These are phyloP conservation scores for Tetrahymena malaccensis DNA, from an alignment of 73 alveolate species.

Conservation along the genomic window DNA sequence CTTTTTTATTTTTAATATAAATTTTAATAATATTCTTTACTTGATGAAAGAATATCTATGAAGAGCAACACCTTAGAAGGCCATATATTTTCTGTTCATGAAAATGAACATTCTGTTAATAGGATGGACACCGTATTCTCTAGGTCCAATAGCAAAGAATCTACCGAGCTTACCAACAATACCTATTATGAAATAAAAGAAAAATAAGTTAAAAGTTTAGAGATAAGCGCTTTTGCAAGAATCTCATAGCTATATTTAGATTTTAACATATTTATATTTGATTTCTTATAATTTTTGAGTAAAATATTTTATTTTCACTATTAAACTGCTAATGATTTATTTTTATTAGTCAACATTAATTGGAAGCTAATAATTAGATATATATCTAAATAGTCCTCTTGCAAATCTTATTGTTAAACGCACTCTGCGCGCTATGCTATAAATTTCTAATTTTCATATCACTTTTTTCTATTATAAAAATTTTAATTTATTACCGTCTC, in stretches of 20 bases:
- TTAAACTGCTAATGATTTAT: neutral
- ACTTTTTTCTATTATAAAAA: neutral
- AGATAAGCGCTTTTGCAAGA: neutral
- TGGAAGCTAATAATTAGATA: neutral
- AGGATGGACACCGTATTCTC: slow-evolving; percentile 45
- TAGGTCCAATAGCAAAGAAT: slow-evolving; percentile 41
- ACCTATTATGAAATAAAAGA: neutral
- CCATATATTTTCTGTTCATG: slow-evolving; percentile 25
- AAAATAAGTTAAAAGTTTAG: neutral
- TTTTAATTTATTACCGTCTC: slow-evolving; percentile 9
- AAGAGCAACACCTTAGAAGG: slow-evolving; percentile 10
- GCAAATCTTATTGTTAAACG: neutral
- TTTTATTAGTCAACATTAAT: neutral
- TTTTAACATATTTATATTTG: too few species aligned
- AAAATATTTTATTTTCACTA: neutral
- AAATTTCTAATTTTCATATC: too few species aligned
- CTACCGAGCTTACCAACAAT: slow-evolving; percentile 36
- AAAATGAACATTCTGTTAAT: slow-evolving; percentile 18
- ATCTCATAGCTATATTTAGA: neutral
- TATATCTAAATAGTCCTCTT: neutral
- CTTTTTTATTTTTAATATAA: too few species aligned
- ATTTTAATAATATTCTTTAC: neutral
- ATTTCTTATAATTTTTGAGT: neutral
- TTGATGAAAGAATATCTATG: slow-evolving; percentile 41
- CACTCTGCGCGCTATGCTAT: neutral